These are phyloP conservation scores for Stylosanthes scabra DNA, from an alignment of 331 rosid species.

Conservation along the genomic window DNA sequence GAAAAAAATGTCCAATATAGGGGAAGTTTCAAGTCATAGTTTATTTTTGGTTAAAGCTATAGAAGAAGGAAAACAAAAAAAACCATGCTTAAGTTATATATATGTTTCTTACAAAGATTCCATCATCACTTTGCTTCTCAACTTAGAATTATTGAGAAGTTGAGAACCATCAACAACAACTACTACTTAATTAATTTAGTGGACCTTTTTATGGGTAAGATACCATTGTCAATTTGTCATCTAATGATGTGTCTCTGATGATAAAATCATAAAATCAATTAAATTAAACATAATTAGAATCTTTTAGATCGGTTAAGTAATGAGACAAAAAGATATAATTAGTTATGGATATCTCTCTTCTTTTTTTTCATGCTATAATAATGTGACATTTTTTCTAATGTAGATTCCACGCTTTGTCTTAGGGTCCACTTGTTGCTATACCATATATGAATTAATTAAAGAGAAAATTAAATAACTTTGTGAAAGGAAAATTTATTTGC, in stretches of 20 bases:
- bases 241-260: neutral
- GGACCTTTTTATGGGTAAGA: constrained; percentile 19
- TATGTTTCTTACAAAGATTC: neutral
- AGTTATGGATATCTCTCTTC: neutral
- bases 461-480: neutral
- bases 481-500: neutral
- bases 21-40: neutral
- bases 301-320: neutral
- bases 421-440: neutral
- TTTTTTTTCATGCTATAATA: neutral
- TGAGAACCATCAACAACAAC: neutral
- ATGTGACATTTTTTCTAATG: constrained; percentile 9
- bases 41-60: neutral
- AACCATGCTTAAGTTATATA: too few species aligned
- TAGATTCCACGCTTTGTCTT: neutral
- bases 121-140: neutral
- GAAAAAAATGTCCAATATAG: neutral
- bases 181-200: neutral
- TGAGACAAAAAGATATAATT: neutral
- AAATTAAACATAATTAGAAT: neutral
- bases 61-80: neutral
- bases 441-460: neutral
- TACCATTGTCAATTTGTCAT: constrained; percentile 17
- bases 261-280: neutral
- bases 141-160: neutral